A percentile compares a stretch with the other conserved stretches of the same genome.
phyloP scores from a whole-genome alignment of 2,329 filamentous ascomycete species.

The Sarocladiaceae sp. region DNA sequence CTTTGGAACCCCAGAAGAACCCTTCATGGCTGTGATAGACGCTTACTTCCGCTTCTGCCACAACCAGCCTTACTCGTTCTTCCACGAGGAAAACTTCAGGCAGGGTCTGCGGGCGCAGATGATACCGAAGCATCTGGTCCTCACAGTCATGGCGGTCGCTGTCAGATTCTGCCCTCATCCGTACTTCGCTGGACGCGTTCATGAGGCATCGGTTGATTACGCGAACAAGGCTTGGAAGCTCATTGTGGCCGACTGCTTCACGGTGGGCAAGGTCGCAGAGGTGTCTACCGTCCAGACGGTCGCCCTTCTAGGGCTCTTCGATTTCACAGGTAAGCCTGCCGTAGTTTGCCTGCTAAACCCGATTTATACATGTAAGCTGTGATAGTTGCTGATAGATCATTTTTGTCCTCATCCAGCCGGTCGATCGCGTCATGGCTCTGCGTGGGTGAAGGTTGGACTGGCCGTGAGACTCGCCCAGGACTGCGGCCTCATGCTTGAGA shows the following conservation, averaged over 20 bases:
- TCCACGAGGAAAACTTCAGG: background rate
- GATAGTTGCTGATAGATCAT: no score
- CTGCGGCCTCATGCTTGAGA: background rate
- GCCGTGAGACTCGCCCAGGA: background rate
- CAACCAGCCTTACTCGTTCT: slow-evolving; percentile 3
- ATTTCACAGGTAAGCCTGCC: slow-evolving; percentile 2
- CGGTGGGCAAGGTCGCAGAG: background rate
- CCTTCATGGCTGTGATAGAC: background rate
- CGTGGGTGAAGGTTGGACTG: slow-evolving; percentile 1
- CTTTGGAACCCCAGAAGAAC: background rate
- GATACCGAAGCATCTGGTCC: background rate
- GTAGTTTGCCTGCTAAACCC: no score
- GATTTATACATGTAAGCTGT: no score
- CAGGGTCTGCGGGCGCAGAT: background rate
- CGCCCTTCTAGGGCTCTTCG: background rate
- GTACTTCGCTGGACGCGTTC: background rate
- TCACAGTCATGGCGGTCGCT: background rate
- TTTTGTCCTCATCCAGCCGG: background rate
- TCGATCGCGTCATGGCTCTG: background rate
- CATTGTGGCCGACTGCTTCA: background rate
- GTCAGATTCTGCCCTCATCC: background rate
- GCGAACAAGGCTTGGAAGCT: background rate
- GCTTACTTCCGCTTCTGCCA: background rate
- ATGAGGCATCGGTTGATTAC: background rate
- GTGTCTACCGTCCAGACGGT: background rate